Percentiles rank a stretch among this genome's conserved stretches.
These are phyloP conservation scores for Prunus padus DNA, from an alignment of 306 rosid genomes.

Conservation along the genomic window DNA sequence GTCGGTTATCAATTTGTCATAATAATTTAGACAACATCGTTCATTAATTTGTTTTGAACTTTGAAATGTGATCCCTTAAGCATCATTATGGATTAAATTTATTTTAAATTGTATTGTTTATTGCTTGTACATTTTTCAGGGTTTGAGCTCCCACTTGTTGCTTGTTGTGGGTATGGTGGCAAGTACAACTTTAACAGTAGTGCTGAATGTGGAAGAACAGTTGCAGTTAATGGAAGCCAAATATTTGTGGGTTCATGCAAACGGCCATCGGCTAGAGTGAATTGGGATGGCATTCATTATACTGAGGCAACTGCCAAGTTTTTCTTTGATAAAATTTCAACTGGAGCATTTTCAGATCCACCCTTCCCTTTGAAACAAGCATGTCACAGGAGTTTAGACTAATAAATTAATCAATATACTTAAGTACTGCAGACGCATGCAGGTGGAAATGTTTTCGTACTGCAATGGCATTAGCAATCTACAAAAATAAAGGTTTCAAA, in stretches of 20 bases:
- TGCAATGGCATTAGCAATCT: no score
- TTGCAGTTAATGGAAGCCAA: conserved; percentile 24
- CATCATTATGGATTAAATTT: background rate
- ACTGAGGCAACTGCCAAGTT: conserved; percentile 52
- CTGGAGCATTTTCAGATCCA: conserved; percentile 49
- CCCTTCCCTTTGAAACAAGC: conserved; percentile 37
- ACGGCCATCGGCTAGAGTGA: conserved; percentile 16
- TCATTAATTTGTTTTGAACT: no score
- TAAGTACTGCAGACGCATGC: no score
- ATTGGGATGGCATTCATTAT: conserved; percentile 57
- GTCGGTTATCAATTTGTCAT: no score
- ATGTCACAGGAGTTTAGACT: conserved; percentile 12
- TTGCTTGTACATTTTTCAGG: conserved; percentile 29
- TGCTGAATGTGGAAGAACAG: conserved; percentile 33
- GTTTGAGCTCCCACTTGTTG: conserved; percentile 37
- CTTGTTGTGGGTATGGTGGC: conserved; percentile 64
- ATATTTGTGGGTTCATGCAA: conserved; percentile 46
- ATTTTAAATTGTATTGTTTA: background rate
- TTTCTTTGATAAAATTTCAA: conserved; percentile 35
- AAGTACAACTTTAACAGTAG: conserved; percentile 25
- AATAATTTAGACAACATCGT: no score
- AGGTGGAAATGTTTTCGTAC: no score
- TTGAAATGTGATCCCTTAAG: background rate
- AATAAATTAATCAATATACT: background rate
- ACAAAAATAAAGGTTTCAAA: no score